Percentiles rank a stretch among this genome's conserved stretches.
phyloP scores from a whole-genome alignment of 768 basidiomycete species.

The Sporobolomyces pararoseus region DNA sequence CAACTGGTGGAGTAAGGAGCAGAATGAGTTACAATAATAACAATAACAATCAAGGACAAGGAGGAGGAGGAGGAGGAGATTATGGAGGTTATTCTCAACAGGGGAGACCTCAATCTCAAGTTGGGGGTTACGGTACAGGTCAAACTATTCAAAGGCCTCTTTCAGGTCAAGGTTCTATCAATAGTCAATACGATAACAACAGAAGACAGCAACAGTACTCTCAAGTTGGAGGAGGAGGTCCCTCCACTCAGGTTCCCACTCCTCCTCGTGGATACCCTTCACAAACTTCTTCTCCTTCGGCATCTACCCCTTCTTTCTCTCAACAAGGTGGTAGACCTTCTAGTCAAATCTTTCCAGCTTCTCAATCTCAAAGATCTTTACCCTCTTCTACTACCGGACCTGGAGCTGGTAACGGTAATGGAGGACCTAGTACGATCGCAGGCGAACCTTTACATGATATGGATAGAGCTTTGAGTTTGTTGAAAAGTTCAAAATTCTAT shows the following conservation, averaged over 20 bases:
- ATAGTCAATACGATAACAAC: no score
- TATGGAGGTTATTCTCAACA: neutral
- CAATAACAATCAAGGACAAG: no score
- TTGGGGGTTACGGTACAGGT: no score
- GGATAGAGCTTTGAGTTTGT: conserved; percentile 21
- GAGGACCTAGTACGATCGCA: conserved; percentile 27
- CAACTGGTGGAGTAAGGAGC: no score
- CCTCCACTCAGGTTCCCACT: neutral
- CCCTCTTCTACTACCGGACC: neutral
- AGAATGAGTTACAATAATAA: no score
- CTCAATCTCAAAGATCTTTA: neutral
- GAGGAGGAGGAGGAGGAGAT: no score
- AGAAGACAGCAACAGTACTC: no score
- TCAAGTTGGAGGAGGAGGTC: neutral
- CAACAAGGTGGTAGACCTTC: neutral
- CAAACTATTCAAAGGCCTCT: no score
- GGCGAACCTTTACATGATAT: conserved; percentile 41
- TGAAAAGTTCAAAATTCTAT: conserved; percentile 41
- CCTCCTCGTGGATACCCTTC: neutral
- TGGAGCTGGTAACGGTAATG: neutral
- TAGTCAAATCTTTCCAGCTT: neutral
- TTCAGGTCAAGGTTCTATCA: no score
- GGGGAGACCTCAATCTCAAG: neutral
- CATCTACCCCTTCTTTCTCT: conserved; percentile 2
- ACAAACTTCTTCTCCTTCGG: neutral